Evolutionary conservation across 495 filamentous ascomycete genomes (phyloP).

Genomic region (Lichenothelia convexa): DNA sequence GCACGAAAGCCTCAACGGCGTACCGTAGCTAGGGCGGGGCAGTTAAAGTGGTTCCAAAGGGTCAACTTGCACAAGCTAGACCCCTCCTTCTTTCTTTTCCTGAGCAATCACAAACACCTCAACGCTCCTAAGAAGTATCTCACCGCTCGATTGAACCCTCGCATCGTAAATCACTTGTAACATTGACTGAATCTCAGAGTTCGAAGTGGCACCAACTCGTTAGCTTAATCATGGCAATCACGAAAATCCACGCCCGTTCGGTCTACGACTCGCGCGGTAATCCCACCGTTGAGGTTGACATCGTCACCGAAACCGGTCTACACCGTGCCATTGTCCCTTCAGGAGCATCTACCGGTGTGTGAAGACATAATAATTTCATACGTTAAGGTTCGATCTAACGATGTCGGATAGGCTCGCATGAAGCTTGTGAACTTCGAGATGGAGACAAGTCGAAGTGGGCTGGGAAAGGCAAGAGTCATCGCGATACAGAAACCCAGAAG

Average conservation of each 20-base stretch:
- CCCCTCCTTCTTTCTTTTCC: too few species aligned
- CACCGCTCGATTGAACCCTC: background rate
- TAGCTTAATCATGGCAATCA: slow-evolving; percentile 86
- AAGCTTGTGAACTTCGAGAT: slow-evolving; percentile 96
- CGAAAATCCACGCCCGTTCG: slow-evolving; percentile 94
- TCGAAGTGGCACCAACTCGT: too few species aligned
- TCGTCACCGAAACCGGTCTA: slow-evolving; percentile 88
- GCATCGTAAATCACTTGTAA: too few species aligned
- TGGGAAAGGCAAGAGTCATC: slow-evolving; percentile 51
- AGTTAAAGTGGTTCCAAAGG: too few species aligned
- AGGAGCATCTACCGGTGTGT: slow-evolving; percentile 93
- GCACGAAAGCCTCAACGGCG: too few species aligned
- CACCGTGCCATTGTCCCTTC: slow-evolving; percentile 98
- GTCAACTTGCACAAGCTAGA: too few species aligned
- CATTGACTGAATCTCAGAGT: too few species aligned
- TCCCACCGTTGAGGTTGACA: slow-evolving; percentile 88
- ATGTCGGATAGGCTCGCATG: slow-evolving; percentile 96
- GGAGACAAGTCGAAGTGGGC: slow-evolving; percentile 94
- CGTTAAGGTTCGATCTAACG: slow-evolving; percentile 23
- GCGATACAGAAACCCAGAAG: background rate
- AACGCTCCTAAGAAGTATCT: too few species aligned
- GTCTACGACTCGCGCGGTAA: slow-evolving; percentile 99
- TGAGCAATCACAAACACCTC: too few species aligned
- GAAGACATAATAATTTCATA: slow-evolving; percentile 22
- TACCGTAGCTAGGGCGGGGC: too few species aligned